These are phyloP conservation scores for Rhytidiadelphus loreus DNA, from an alignment of 225 moss, liverwort and hornwort species.

Conservation along the genomic window DNA sequence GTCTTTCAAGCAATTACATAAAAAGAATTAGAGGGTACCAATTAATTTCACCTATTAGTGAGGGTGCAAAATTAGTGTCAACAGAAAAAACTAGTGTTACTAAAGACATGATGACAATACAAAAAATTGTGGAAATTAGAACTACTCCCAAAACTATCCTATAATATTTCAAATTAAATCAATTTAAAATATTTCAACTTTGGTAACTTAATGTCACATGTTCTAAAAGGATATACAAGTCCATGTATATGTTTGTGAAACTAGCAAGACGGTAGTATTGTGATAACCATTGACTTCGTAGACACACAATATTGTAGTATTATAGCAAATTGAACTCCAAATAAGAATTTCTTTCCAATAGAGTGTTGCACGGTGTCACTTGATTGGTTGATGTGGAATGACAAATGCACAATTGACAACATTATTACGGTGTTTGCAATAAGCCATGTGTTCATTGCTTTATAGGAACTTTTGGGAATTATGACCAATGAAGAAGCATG, in stretches of 20 bases:
- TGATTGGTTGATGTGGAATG: not conserved
- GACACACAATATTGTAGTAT: not conserved
- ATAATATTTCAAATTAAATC: not conserved
- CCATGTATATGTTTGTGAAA: not conserved
- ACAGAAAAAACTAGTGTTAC: not conserved
- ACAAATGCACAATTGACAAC: too few species aligned
- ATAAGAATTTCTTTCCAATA: not conserved
- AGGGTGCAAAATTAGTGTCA: not conserved
- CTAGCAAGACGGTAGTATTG: not conserved
- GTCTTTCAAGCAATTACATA: rapidly evolving
- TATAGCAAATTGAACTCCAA: rapidly evolving
- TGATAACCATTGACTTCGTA: not conserved
- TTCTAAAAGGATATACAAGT: not conserved
- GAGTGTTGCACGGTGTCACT: not conserved
- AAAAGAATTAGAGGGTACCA: not conserved
- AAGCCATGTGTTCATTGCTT: not conserved
- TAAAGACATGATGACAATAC: not conserved
- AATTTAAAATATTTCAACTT: not conserved
- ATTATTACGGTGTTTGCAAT: not conserved
- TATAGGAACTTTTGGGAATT: not conserved
- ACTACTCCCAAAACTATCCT: rapidly evolving
- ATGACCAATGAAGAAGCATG: conserved; percentile 4
- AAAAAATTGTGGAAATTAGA: not conserved
- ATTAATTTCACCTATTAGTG: not conserved
- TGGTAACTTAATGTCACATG: not conserved